A percentile compares a stretch with the other conserved stretches of the same genome.
phyloP scores from a whole-genome alignment of 345 rosid genomes.

The Pistacia integerrima region DNA sequence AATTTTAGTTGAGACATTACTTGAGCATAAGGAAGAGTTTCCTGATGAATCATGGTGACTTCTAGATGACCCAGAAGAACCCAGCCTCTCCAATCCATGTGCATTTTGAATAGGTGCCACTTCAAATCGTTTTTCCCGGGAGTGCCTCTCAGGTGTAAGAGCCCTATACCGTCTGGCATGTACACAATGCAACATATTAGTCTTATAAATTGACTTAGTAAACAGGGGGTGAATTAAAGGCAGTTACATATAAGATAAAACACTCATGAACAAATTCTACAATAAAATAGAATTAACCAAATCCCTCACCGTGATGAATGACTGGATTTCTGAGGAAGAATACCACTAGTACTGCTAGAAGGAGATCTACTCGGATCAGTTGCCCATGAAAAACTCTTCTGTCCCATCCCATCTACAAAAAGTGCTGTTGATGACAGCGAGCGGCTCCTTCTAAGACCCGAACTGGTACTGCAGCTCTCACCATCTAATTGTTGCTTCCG shows the following conservation, averaged over 20 bases:
- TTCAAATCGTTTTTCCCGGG: conserved; percentile 51
- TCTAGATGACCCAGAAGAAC: conserved; percentile 43
- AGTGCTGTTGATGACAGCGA: conserved; percentile 75
- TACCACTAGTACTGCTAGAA: conserved; percentile 25
- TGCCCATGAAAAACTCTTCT: conserved; percentile 32
- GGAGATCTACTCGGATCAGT: conserved; percentile 51
- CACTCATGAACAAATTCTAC: neutral
- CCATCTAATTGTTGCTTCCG: conserved; percentile 50
- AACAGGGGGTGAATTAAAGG: conserved; percentile 2
- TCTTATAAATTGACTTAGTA: neutral
- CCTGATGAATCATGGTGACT: conserved; percentile 59
- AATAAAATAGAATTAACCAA: conserved; percentile 7
- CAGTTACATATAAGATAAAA: conserved; percentile 2
- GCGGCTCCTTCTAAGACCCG: conserved; percentile 77
- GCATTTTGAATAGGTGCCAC: conserved; percentile 29
- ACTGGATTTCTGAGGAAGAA: conserved; percentile 33
- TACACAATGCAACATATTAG: conserved; percentile 15
- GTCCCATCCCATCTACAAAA: conserved; percentile 51
- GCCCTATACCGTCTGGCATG: conserved; percentile 39
- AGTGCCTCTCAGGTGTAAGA: conserved; percentile 56
- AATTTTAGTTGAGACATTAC: conserved; percentile 75
- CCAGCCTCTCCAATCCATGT: conserved; percentile 34
- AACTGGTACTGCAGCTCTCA: conserved; percentile 35
- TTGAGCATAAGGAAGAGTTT: conserved; percentile 66
- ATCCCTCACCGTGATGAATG: conserved; percentile 54